Percentiles rank a stretch among this genome's conserved stretches.
Evolutionary conservation across 1,139 yeast species (phyloP).

Genomic region (Kodamaea sp.): DNA sequence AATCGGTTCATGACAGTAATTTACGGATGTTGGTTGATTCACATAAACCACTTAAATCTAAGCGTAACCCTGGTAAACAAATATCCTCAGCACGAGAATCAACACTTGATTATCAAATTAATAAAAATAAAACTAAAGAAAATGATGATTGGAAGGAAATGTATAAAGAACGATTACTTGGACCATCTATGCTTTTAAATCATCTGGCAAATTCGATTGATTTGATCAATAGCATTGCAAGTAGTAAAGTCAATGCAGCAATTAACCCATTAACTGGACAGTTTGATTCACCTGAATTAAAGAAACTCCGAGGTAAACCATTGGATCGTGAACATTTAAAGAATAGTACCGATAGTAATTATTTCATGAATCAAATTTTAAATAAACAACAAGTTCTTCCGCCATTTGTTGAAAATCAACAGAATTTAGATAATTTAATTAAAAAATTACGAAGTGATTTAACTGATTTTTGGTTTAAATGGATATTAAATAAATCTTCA

Average conservation of each 20-base stretch:
- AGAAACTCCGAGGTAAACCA: constrained; percentile 58
- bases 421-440: constrained; percentile 49
- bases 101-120: constrained; percentile 59
- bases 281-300: constrained; percentile 50
- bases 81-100: constrained; percentile 35
- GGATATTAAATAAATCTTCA: constrained; percentile 26
- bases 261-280: constrained; percentile 59
- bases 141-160: constrained; percentile 54
- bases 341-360: constrained; percentile 44
- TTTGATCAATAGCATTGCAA: constrained; percentile 62
- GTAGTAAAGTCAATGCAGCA: constrained; percentile 69
- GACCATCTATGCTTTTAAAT: constrained; percentile 50
- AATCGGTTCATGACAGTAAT: constrained; percentile 47
- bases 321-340: constrained; percentile 56
- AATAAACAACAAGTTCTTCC: constrained; percentile 77
- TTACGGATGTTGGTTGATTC: constrained; percentile 62
- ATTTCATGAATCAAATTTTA: constrained; percentile 51
- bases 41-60: constrained; percentile 27
- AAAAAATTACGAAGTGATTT: constrained; percentile 42
- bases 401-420: constrained; percentile 86
- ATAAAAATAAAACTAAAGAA: constrained; percentile 26
- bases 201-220: constrained; percentile 41
- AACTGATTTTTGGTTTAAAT: constrained; percentile 41
- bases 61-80: constrained; percentile 1
- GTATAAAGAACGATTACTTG: constrained; percentile 60